Evolutionary conservation across 176 grass and related monocot genomes (phyloP).

Genomic region (Zoysia pacifica): DNA sequence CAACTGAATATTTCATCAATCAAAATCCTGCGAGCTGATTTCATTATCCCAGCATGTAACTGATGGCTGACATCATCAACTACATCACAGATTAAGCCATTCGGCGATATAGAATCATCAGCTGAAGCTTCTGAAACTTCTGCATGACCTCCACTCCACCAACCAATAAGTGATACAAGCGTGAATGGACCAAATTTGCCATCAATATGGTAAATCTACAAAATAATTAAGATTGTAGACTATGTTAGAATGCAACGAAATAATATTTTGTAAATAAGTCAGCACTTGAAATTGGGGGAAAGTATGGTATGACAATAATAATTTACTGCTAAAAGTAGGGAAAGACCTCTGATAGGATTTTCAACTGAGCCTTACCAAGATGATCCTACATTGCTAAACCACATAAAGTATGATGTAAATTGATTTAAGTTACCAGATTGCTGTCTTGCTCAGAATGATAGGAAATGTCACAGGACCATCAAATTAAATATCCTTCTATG

Average conservation of each 20-base stretch:
- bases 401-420: neutral
- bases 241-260: slow-evolving; percentile 12
- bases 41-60: slow-evolving; percentile 84
- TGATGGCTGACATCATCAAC: slow-evolving; percentile 66
- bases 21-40: slow-evolving; percentile 76
- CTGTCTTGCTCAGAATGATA: slow-evolving; percentile 6
- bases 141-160: slow-evolving; percentile 61
- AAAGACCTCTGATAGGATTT: neutral
- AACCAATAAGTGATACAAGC: slow-evolving; percentile 74
- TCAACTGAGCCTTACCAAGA: slow-evolving; percentile 5
- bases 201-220: slow-evolving; percentile 79
- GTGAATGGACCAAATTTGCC: slow-evolving; percentile 79
- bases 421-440: neutral
- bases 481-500: slow-evolving; percentile 16
- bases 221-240: slow-evolving; percentile 17
- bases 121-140: slow-evolving; percentile 41
- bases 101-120: slow-evolving; percentile 46
- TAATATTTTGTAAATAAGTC: neutral
- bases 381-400: neutral
- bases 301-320: neutral
- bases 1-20: slow-evolving; percentile 88
- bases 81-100: slow-evolving; percentile 54
- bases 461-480: slow-evolving; percentile 14
- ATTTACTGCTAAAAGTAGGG: neutral
- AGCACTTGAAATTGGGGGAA: slow-evolving; percentile 1